Base-by-base conservation (phyloP, 169 alveolate genomes). In the Eimeria acervulina region DNA sequence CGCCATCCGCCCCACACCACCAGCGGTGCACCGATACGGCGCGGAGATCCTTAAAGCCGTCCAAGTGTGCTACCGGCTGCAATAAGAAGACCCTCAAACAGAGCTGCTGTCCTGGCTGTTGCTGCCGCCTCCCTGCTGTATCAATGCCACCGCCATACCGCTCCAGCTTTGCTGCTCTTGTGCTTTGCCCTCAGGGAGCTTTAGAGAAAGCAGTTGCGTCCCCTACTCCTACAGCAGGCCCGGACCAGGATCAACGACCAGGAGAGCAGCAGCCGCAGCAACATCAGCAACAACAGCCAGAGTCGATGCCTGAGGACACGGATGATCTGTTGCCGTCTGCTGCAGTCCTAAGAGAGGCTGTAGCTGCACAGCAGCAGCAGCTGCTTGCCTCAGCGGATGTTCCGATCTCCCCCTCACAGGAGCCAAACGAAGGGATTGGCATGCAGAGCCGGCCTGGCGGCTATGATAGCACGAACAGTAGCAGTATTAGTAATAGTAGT, bases 1-100 rank as follows among this genome's bases (percentile, higher is more conserved):
- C 55, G 83, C 95, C 87, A 63, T 89, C 74, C 85, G 95, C 81
- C 93, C 93, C 78, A 85, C 93, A 85, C 93, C 93, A 51, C 44
- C 93, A 36, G 93, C 81, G 38, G 63, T 85, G 6, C 80, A 59
- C 80, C 81, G 81, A 31, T 61, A 85, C 93, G 80, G 93, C 59
- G 81, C 59, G 12, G 93, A 85, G 15, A 85, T 85, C 26, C 80
- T 85, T 28, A 85, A 61, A 42, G 93, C 93, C 59, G 61, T 85
- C n/a, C 93, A 85, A 19, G 93, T 85, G 61, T 2, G 93, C 23
- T 55, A 19, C 38, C 93, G 31, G 44, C 51, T 81, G 40, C 47
- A 28, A 38, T 7, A 6, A 33, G 21, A 38, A 5, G 5, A 23
- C 87, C 51, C 63, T 59, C 52, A 19, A 7, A 31, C 33, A 28